Conservation (phyloP, 805 yeast species). For the Yamadazyma takamatsuzukensis region DNA sequence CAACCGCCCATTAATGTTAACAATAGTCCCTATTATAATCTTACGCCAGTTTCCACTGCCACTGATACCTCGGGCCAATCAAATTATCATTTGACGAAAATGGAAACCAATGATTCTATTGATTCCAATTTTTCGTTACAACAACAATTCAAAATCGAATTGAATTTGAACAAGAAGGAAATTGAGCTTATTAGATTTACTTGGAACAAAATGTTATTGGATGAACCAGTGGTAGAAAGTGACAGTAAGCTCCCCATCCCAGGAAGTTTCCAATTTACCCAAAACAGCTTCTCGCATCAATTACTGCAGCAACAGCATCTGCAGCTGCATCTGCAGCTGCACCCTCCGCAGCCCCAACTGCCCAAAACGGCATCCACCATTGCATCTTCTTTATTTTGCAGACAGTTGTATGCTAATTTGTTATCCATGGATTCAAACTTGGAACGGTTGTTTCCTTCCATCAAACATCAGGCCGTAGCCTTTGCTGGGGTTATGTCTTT, state of each 20-base stretch:
- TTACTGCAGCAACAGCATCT: constrained; percentile 11
- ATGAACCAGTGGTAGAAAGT: constrained; percentile 22
- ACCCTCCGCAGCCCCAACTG: constrained; percentile 9
- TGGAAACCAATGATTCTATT: constrained; percentile 20
- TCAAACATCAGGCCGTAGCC: constrained; percentile 74
- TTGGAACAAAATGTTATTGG: constrained; percentile 44
- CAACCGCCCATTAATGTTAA: not conserved
- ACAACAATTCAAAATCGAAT: constrained; percentile 13
- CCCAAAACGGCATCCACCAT: constrained; percentile 16
- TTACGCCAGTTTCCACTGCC: constrained; percentile 10
- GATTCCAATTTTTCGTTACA: constrained; percentile 17
- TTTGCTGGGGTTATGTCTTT: constrained; percentile 75
- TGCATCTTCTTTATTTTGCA: constrained; percentile 59
- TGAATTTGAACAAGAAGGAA: constrained; percentile 29
- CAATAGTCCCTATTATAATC: constrained; percentile 8
- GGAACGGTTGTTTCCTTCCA: constrained; percentile 66
- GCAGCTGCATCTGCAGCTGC: constrained; percentile 10
- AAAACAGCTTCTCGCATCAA: not conserved
- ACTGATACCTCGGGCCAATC: constrained; percentile 1
- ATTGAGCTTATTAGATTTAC: constrained; percentile 44
- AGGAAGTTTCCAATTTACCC: constrained; percentile 35
- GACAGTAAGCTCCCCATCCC: constrained; percentile 17
- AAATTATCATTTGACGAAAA: constrained; percentile 23
- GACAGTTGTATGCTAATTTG: constrained; percentile 71
- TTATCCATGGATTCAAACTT: constrained; percentile 57